These are phyloP conservation scores for Ogataea henricii DNA, from an alignment of 805 yeast species.

Conservation along the genomic window DNA sequence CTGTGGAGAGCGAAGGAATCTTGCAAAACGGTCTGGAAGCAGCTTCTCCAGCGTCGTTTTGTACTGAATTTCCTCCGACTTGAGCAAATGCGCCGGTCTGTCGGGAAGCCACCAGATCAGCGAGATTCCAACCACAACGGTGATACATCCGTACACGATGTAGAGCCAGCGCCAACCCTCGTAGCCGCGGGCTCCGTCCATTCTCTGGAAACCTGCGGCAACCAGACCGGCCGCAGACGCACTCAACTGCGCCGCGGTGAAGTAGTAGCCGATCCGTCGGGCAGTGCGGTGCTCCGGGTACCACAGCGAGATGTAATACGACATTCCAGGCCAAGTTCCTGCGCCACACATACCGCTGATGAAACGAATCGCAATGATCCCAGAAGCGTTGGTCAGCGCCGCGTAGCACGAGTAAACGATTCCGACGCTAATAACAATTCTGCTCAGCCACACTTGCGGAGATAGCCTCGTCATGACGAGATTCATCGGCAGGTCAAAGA, in stretches of 20 bases:
- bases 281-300: conserved; percentile 80
- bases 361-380: conserved; percentile 70
- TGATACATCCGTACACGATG: conserved; percentile 71
- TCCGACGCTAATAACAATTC: conserved; percentile 78
- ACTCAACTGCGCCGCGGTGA: conserved; percentile 89
- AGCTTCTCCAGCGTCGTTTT: conserved; percentile 21
- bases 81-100: conserved; percentile 49
- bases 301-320: conserved; percentile 81
- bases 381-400: conserved; percentile 55
- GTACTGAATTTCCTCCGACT: conserved; percentile 10
- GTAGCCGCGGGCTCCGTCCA: conserved; percentile 69
- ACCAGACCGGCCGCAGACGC: conserved; percentile 89
- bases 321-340: conserved; percentile 90
- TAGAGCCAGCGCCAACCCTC: conserved; percentile 90
- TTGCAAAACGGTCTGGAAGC: conserved; percentile 22
- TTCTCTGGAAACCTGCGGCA: conserved; percentile 83
- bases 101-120: conserved; percentile 88
- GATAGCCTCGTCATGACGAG: conserved; percentile 78
- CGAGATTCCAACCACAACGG: conserved; percentile 61
- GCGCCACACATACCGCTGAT: conserved; percentile 79
- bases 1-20: conserved; percentile 29
- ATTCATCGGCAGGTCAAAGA: conserved; percentile 89
- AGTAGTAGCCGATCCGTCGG: conserved; percentile 81
- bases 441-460: conserved; percentile 82
- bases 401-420: conserved; percentile 74